Evolutionary conservation across 768 basidiomycete genomes (phyloP), one percentile per base, ranked within the genome.

Genomic region (Phylloporus sp.): DNA sequence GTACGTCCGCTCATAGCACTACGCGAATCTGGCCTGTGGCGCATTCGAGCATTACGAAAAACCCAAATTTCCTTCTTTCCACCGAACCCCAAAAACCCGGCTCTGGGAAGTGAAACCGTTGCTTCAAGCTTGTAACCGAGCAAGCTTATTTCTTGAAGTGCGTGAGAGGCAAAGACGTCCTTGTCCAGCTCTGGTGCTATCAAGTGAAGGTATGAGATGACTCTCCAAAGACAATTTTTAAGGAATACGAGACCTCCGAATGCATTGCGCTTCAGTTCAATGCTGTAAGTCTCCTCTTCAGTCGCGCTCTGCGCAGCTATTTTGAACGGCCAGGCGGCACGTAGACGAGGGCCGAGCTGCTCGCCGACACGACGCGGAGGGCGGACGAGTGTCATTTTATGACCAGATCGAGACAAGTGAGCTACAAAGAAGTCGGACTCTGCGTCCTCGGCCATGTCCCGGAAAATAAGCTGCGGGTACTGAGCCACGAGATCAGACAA

Each of bases 401-500:
- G 73, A 5, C 83, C 84, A 8, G 76, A 70, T 39, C 74, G 72
- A 32, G 83, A 82, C 55, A 88, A 74, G 58, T 75, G 78, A 18
- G 80, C 80, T 15, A 82, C 62, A 58, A 90, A 88, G 62, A 86
- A 84, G 38, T 74, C 67, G 0, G 78, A 72, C 10, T 71, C 62
- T 18, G 49, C 52, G 55, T 85, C 80, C 9, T 73, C 69, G 23
- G 66, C 60, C 18, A 71, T 69, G 33, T 77, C 73, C 51, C 77
- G 74, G 60, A 89, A 90, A 38, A 89, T 69, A n/a, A 87, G 72
- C 20, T 81, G 80, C 37, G 84, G 81, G 31, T 75, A 68, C 79
- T 81, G 54, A 50, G 36, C 52, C 42, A 52, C 50, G 9, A 24
- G 20, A 38, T 54, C 35, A 54, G 58, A 48, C 14, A 50, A 31